Evolutionary conservation across 345 rosid species (phyloP).

Genomic region (Microthlaspi erraticum): DNA sequence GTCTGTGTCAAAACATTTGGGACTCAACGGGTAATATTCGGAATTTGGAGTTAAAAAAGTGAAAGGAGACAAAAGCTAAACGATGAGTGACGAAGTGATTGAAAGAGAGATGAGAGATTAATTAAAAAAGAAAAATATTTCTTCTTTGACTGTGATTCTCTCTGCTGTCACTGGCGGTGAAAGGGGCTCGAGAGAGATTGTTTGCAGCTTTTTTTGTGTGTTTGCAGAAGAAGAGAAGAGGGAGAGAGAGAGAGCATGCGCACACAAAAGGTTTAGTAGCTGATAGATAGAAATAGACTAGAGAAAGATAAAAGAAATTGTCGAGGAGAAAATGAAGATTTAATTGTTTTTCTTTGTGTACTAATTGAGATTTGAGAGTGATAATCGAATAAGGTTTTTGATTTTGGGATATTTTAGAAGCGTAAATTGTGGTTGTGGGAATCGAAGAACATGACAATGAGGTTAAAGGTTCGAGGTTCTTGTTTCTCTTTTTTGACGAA

Average conservation of each 20-base stretch:
- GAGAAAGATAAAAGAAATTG: conserved; percentile 3
- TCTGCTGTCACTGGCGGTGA: conserved; percentile 41
- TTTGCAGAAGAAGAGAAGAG: conserved; percentile 19
- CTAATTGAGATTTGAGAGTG: neutral
- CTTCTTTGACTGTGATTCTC: conserved; percentile 37
- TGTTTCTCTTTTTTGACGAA: conserved; percentile 44
- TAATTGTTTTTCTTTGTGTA: neutral
- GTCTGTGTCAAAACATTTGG: neutral
- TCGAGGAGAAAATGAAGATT: conserved; percentile 14
- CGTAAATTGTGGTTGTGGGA: conserved; percentile 18
- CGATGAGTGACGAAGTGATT: conserved; percentile 30
- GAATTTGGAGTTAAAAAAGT: conserved; percentile 24
- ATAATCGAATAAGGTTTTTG: neutral
- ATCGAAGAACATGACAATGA: conserved; percentile 31
- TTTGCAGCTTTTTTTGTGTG: conserved; percentile 27
- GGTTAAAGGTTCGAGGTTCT: conserved; percentile 38
- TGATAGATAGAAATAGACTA: conserved; percentile 19
- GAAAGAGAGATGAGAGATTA: conserved; percentile 37
- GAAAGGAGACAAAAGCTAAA: conserved; percentile 39
- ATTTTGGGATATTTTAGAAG: conserved; percentile 24
- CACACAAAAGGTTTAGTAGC: conserved; percentile 43
- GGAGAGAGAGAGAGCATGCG: conserved; percentile 40
- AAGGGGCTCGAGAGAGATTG: conserved; percentile 51
- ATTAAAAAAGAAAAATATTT: neutral
- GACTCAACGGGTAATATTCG: conserved; percentile 37